Conservation (phyloP, 163 green algal species). For the Trebouxiophyceae sp. region DNA sequence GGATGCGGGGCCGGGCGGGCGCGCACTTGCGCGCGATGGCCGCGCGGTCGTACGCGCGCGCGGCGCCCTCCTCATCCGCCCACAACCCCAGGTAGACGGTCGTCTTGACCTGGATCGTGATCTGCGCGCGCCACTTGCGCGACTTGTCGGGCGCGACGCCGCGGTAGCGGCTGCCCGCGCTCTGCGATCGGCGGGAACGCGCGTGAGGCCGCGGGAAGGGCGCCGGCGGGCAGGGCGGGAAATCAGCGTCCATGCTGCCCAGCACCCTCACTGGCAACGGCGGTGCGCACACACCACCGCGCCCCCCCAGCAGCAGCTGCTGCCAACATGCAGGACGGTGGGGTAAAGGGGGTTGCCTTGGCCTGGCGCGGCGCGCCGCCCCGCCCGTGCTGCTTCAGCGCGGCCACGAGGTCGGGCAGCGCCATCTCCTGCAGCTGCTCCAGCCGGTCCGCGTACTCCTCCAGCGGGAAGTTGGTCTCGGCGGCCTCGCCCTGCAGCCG, state of each 20-base stretch:
- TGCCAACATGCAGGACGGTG: too few species aligned
- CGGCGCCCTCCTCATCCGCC: not conserved
- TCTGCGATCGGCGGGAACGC: too few species aligned
- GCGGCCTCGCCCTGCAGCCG: not conserved
- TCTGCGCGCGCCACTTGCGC: not conserved
- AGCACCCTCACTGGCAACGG: too few species aligned
- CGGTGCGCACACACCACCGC: too few species aligned
- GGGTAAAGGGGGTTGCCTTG: not conserved
- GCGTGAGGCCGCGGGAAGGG: too few species aligned
- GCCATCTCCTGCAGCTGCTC: not conserved
- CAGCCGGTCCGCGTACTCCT: not conserved
- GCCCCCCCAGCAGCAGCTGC: too few species aligned
- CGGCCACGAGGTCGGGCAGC: not conserved
- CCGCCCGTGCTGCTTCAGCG: not conserved
- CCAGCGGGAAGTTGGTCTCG: not conserved
- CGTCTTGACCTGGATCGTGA: not conserved
- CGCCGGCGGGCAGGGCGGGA: too few species aligned
- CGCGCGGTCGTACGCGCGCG: not conserved
- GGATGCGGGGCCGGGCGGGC: too few species aligned
- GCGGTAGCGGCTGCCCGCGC: not conserved
- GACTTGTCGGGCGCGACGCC: not conserved
- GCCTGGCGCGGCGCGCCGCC: not conserved
- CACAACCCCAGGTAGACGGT: not conserved
- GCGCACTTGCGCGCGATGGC: not conserved
- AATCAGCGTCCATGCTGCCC: too few species aligned